Evolutionary conservation across 1,284 basidiomycete genomes (phyloP).

Genomic region (Leccinum laetum): DNA sequence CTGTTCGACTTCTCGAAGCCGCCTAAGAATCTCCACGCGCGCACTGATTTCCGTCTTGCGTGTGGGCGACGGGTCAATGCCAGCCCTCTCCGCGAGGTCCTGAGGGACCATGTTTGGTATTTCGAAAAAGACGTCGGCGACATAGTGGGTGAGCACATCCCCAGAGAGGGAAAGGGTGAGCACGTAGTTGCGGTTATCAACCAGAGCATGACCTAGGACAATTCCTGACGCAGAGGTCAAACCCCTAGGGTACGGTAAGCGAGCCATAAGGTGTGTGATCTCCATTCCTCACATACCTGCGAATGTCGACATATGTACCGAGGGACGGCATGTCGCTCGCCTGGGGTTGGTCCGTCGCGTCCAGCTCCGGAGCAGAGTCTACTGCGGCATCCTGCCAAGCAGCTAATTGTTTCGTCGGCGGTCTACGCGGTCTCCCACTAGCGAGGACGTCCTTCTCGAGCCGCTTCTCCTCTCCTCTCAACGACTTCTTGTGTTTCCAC

Average conservation of each 20-base stretch:
- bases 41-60: conserved; percentile 46
- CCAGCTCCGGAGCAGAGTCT: conserved; percentile 7
- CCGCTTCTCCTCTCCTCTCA: conserved; percentile 34
- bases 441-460: conserved; percentile 22
- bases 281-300: conserved; percentile 43
- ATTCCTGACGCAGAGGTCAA: conserved; percentile 43
- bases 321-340: conserved; percentile 22
- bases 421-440: conserved; percentile 5
- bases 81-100: conserved; percentile 52
- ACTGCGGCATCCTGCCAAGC: conserved; percentile 23
- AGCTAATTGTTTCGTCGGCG: conserved; percentile 19
- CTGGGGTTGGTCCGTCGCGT: conserved; percentile 19
- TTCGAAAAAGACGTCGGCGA: conserved; percentile 55
- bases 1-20: conserved; percentile 50
- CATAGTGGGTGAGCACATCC: conserved; percentile 47
- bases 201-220: conserved; percentile 41
- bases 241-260: conserved; percentile 40
- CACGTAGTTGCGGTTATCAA: conserved; percentile 38
- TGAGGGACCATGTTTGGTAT: conserved; percentile 52
- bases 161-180: conserved; percentile 48
- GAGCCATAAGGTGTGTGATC: not conserved
- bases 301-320: conserved; percentile 62
- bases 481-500: conserved; percentile 30
- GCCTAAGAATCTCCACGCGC: conserved; percentile 57
- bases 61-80: conserved; percentile 31